A percentile compares a stretch with the other conserved stretches of the same genome.
These are phyloP conservation scores for Simplicillium aogashimaense DNA, from an alignment of 2,329 filamentous ascomycete species.

Conservation along the genomic window DNA sequence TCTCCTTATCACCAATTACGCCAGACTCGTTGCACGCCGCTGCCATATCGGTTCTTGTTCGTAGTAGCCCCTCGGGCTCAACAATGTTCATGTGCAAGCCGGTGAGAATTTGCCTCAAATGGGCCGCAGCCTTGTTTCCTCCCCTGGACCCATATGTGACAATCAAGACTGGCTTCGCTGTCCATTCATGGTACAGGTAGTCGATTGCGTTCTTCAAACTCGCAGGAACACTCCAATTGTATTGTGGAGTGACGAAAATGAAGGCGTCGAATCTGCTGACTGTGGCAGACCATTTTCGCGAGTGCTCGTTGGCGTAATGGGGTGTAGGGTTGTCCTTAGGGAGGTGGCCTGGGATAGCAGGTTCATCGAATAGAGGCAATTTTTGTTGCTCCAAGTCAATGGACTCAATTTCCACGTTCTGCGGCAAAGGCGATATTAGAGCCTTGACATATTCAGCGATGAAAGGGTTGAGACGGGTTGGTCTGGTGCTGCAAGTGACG, in stretches of 20 bases:
- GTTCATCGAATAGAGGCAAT: slow-evolving; percentile 36
- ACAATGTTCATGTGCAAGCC: slow-evolving; percentile 8
- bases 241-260: slow-evolving; percentile 41
- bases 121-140: slow-evolving; percentile 15
- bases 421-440: slow-evolving; percentile 7
- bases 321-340: slow-evolving; percentile 16
- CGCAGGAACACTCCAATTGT: slow-evolving; percentile 45
- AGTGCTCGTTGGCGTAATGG: slow-evolving; percentile 28
- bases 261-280: slow-evolving; percentile 35
- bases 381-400: slow-evolving; percentile 27
- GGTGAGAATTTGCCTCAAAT: slow-evolving; percentile 10
- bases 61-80: neutral
- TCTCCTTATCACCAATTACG: neutral
- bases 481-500: slow-evolving; percentile 24
- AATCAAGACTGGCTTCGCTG: slow-evolving; percentile 40
- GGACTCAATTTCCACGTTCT: slow-evolving; percentile 12
- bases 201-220: slow-evolving; percentile 53
- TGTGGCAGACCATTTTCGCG: slow-evolving; percentile 31
- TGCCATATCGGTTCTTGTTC: neutral
- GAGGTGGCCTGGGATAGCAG: slow-evolving; percentile 25
- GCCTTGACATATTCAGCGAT: slow-evolving; percentile 22
- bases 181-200: slow-evolving; percentile 50
- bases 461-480: slow-evolving; percentile 20
- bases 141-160: slow-evolving; percentile 43
- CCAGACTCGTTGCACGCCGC: neutral